Conservation (phyloP, 495 filamentous ascomycete species). For the Ramalina peruviana region DNA sequence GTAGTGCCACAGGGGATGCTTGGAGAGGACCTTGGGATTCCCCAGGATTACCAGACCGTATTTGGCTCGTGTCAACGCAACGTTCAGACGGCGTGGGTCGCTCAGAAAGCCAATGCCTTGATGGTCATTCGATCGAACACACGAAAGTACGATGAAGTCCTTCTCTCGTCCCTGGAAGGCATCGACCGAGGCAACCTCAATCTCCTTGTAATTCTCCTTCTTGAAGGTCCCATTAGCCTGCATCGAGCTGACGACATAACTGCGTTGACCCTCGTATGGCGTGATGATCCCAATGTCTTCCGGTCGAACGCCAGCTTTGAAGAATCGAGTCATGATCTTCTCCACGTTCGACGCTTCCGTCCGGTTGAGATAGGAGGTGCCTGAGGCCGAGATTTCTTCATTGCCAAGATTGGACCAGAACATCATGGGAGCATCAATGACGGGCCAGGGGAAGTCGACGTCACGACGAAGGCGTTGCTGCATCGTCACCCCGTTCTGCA, state of each 20-base stretch:
- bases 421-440: slow-evolving; percentile 94
- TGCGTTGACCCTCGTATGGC: slow-evolving; percentile 95
- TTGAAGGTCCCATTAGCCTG: slow-evolving; percentile 93
- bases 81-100: slow-evolving; percentile 94
- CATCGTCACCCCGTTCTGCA: slow-evolving; percentile 94
- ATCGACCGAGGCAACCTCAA: slow-evolving; percentile 96
- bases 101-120: slow-evolving; percentile 99
- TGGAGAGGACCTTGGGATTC: slow-evolving; percentile 94
- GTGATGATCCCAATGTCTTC: slow-evolving; percentile 94
- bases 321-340: slow-evolving; percentile 96
- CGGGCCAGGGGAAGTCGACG: slow-evolving; percentile 97
- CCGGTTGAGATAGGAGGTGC: slow-evolving; percentile 94
- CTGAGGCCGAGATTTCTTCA: slow-evolving; percentile 94
- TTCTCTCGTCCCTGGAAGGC: slow-evolving; percentile 99
- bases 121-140: slow-evolving; percentile 96
- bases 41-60: slow-evolving; percentile 92
- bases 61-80: slow-evolving; percentile 94
- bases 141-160: slow-evolving; percentile 96
- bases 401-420: slow-evolving; percentile 98
- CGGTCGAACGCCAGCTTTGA: slow-evolving; percentile 95
- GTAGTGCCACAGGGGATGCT: slow-evolving; percentile 97
- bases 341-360: slow-evolving; percentile 96
- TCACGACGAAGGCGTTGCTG: slow-evolving; percentile 78
- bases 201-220: slow-evolving; percentile 97
- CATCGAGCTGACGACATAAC: slow-evolving; percentile 98